Percentiles rank a stretch among this genome's conserved stretches.
Conservation (phyloP, 73 alveolate species). For the Blepharisma stoltei region DNA sequence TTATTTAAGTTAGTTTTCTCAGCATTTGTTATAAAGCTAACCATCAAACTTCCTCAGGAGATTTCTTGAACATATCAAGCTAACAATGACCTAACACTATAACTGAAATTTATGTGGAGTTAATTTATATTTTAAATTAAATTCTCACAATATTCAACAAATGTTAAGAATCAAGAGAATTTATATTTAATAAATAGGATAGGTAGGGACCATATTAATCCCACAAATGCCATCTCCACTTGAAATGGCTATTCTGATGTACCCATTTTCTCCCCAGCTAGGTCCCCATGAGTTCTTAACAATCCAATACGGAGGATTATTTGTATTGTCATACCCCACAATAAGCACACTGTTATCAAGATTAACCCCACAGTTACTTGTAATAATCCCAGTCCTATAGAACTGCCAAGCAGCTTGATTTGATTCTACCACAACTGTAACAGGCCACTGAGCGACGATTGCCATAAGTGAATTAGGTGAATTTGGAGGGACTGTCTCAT, state of each 20-base stretch:
- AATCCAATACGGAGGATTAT: slow-evolving; percentile 21
- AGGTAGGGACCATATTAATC: no score
- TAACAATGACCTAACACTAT: no score
- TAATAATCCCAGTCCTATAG: slow-evolving; percentile 59
- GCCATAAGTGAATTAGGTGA: slow-evolving; percentile 45
- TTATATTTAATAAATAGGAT: no score
- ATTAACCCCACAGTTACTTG: slow-evolving; percentile 36
- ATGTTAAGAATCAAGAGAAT: no score
- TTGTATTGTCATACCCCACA: slow-evolving; percentile 58
- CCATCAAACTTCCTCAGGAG: no score
- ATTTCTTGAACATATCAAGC: no score
- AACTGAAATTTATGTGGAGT: no score
- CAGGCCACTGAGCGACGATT: slow-evolving; percentile 63
- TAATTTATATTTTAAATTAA: no score
- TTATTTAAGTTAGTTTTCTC: no score
- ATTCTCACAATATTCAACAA: no score
- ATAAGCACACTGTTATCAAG: slow-evolving; percentile 75
- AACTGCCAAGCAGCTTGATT: slow-evolving; percentile 48
- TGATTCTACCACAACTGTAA: slow-evolving; percentile 70
- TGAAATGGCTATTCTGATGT: slow-evolving; percentile 40
- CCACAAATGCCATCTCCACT: slow-evolving; percentile 28
- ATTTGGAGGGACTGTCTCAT: slow-evolving; percentile 19
- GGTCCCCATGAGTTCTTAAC: slow-evolving; percentile 64
- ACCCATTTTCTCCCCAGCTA: slow-evolving; percentile 56
- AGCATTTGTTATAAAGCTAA: no score